Base-by-base conservation (phyloP, 2,329 filamentous ascomycete species). In the Pyricularia pennisetigena region DNA sequence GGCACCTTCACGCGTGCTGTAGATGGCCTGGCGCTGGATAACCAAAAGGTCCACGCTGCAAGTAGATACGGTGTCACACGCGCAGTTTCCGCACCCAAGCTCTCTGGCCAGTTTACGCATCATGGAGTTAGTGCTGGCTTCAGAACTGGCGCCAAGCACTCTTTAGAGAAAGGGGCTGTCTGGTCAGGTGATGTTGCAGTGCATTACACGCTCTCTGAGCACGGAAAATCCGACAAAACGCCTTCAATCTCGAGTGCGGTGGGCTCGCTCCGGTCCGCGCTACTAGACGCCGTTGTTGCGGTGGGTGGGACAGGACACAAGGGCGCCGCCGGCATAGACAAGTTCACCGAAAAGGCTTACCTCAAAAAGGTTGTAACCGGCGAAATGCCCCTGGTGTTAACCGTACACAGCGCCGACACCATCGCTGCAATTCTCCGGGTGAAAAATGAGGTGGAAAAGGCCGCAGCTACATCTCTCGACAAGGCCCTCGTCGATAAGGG, bases 61-160 rank as follows among this genome's bases (percentile, higher is more conserved):
- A 79, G 81, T 70, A 78, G 78, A 32, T 87, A 86, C 70, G 87
- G 86, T 63, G 83, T 88, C 59, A 88, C 86, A 7, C 81, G 81
- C 62, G 85, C 85, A 64, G 81, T 89, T 67, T 84, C 86, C 0
- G 83, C 86, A 1, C 87, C 87, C 2, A 79, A 77, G 32, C 82
- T 82, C 70, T 75, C 74, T 0, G 75, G 77, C 2, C 74, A 72
- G 3, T 77, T 74, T 2, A 82, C 83, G 0, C 82, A 86, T 70
- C 80, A 83, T 68, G 87, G 87, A 61, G 85, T 83, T 1, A 87
- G 85, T 70, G 85, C 85, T 6, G 86, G 86, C 2, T 87, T 89
- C 77, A 73, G 80, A 23, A 87, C 86, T 0, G 79, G 80, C 8
- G 83, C 82, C 3, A 73, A 74, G 62, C 82, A 81, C 2, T 76